phyloP scores from a whole-genome alignment of 257 asterid species.

The Ophiorrhiza pumila region DNA sequence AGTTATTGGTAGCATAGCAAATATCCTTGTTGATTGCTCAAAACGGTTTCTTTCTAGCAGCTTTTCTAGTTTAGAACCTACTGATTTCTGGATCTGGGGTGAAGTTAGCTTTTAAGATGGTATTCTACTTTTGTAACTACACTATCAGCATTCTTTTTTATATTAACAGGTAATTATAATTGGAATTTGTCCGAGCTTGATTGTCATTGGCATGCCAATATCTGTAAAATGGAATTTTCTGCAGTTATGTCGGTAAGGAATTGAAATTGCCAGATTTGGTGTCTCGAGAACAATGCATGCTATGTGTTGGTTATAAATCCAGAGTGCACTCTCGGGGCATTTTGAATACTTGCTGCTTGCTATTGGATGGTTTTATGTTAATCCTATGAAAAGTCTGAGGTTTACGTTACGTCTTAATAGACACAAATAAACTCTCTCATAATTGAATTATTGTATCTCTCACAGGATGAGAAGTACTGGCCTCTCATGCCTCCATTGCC shows the following conservation, averaged over 20 bases:
- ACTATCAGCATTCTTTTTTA: not conserved
- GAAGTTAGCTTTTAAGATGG: not conserved
- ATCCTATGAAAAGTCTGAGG: not conserved
- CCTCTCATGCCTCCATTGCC: constrained; percentile 97
- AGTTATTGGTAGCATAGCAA: not conserved
- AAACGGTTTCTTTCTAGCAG: not conserved
- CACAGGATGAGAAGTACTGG: constrained; percentile 86
- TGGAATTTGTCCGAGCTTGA: not conserved
- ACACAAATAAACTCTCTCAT: not conserved
- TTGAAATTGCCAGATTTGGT: not conserved
- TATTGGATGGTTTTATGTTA: not conserved
- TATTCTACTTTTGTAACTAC: not conserved
- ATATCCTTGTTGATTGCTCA: not conserved
- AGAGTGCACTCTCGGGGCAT: not conserved
- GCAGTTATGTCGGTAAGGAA: not conserved
- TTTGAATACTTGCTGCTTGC: not conserved
- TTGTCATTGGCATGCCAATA: not conserved
- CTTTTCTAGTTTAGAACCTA: constrained; percentile 1
- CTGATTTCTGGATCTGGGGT: not conserved
- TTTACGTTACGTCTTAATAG: not conserved
- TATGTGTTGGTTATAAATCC: not conserved
- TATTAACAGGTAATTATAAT: not conserved
- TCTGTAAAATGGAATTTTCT: not conserved
- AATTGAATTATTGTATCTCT: constrained; percentile 3
- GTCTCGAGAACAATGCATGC: not conserved